Evolutionary conservation across 345 rosid genomes (phyloP).

Genomic region (Brassica juncea): DNA sequence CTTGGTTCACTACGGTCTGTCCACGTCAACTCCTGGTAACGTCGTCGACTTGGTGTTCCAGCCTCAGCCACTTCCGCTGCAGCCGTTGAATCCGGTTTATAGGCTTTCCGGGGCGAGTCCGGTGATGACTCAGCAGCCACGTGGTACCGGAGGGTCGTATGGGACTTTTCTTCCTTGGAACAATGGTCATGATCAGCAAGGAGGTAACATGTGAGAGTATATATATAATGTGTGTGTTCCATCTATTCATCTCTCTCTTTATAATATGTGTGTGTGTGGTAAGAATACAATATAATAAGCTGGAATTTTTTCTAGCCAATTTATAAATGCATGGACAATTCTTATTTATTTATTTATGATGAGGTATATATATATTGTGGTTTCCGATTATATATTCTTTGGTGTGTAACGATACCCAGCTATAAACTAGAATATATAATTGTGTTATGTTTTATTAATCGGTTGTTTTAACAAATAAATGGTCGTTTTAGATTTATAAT

Average conservation of each 20-base stretch:
- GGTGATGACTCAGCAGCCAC: constrained; percentile 40
- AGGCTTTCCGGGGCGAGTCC: constrained; percentile 31
- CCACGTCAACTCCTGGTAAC: constrained; percentile 42
- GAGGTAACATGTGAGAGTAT: constrained; percentile 55
- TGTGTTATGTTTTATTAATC: neutral
- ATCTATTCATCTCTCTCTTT: constrained; percentile 10
- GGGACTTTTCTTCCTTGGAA: constrained; percentile 56
- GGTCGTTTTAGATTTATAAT: neutral
- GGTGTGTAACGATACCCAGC: neutral
- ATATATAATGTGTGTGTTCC: constrained; percentile 21
- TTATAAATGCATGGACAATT: constrained; percentile 32
- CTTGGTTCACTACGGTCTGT: constrained; percentile 62
- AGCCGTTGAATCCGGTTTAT: constrained; percentile 26
- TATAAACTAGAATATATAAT: neutral
- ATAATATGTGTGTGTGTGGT: constrained; percentile 9
- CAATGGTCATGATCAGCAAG: constrained; percentile 57
- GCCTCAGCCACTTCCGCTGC: constrained; percentile 34
- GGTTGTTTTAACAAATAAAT: neutral
- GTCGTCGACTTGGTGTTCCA: constrained; percentile 36
- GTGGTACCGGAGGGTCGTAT: constrained; percentile 42
- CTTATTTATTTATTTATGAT: constrained; percentile 12
- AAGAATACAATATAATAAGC: constrained; percentile 27
- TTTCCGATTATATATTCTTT: neutral
- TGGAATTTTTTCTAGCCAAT: constrained; percentile 11
- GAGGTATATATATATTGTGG: neutral